A percentile compares a stretch with the other conserved stretches of the same genome.
Evolutionary conservation across 1,284 basidiomycete species (phyloP).

Genomic region (Moniliophthora roreri): DNA sequence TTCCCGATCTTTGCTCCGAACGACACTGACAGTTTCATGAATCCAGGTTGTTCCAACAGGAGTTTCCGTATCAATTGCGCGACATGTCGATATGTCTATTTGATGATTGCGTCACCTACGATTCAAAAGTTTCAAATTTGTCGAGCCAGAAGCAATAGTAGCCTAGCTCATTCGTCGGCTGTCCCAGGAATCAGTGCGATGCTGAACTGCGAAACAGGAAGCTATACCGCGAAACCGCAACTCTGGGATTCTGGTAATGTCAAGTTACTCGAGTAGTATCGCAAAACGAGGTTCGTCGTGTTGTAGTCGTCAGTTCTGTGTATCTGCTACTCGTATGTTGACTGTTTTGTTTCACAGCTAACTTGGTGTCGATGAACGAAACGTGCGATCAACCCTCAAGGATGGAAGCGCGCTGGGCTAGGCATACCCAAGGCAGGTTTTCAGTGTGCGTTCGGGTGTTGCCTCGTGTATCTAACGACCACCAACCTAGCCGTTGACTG

Average conservation of each 20-base stretch:
- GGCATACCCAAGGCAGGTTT: slow-evolving; percentile 55
- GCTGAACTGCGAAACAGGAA: too few species aligned
- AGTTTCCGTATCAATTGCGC: too few species aligned
- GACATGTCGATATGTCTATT: too few species aligned
- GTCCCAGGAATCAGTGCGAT: too few species aligned
- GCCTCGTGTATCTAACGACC: neutral
- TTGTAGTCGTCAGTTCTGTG: slow-evolving; percentile 45
- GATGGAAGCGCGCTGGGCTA: slow-evolving; percentile 87
- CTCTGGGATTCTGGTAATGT: slow-evolving; percentile 92
- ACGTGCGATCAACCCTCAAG: slow-evolving; percentile 81
- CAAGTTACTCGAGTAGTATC: slow-evolving; percentile 96
- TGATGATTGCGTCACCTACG: too few species aligned
- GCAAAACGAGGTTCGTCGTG: slow-evolving; percentile 92
- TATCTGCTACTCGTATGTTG: slow-evolving; percentile 4
- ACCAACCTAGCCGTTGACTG: too few species aligned
- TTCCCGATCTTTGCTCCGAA: too few species aligned
- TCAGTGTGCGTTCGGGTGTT: neutral
- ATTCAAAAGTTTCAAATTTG: too few species aligned
- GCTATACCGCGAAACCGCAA: slow-evolving; percentile 89
- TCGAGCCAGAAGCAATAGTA: too few species aligned
- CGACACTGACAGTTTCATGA: too few species aligned
- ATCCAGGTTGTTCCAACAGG: too few species aligned
- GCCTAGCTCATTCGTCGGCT: too few species aligned
- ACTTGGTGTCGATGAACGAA: slow-evolving; percentile 88
- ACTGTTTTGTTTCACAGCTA: slow-evolving; percentile 45